Percentiles rank a stretch among this genome's conserved stretches.
These are phyloP conservation scores for Miamiensis avidus DNA, from an alignment of 169 alveolate genomes.

Conservation along the genomic window DNA sequence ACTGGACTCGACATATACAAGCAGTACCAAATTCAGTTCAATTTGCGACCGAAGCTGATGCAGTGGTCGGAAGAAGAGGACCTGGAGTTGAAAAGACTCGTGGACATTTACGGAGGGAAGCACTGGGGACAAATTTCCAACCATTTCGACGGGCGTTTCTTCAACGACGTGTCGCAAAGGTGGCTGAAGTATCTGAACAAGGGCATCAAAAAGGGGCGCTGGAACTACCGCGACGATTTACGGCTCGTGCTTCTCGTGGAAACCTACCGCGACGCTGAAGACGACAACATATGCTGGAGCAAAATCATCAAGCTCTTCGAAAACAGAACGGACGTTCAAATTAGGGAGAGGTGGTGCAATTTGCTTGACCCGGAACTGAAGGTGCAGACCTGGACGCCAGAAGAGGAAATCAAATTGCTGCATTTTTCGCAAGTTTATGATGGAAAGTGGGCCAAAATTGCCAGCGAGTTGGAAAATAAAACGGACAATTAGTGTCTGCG, in stretches of 20 bases:
- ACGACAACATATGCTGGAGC: constrained; percentile 21
- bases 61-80: background rate
- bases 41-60: background rate
- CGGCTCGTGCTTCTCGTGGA: constrained; percentile 31
- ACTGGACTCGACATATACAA: background rate
- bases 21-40: background rate
- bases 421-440: background rate
- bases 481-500: constrained; percentile 19
- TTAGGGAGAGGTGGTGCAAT: constrained; percentile 51
- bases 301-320: constrained; percentile 13
- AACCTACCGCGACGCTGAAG: background rate
- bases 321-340: constrained; percentile 47
- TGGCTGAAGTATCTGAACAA: constrained; percentile 38
- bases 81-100: background rate
- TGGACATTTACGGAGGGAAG: background rate
- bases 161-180: constrained; percentile 22
- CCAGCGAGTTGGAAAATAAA: constrained; percentile 4
- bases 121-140: background rate
- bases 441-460: constrained; percentile 25
- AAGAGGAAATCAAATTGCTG: constrained; percentile 24
- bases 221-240: constrained; percentile 32
- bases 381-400: constrained; percentile 18
- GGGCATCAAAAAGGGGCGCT: constrained; percentile 30
- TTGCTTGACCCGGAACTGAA: constrained; percentile 37
- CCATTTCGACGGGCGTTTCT: background rate